Evolutionary conservation across 345 rosid species (phyloP).

Genomic region (Combretum micranthum): DNA sequence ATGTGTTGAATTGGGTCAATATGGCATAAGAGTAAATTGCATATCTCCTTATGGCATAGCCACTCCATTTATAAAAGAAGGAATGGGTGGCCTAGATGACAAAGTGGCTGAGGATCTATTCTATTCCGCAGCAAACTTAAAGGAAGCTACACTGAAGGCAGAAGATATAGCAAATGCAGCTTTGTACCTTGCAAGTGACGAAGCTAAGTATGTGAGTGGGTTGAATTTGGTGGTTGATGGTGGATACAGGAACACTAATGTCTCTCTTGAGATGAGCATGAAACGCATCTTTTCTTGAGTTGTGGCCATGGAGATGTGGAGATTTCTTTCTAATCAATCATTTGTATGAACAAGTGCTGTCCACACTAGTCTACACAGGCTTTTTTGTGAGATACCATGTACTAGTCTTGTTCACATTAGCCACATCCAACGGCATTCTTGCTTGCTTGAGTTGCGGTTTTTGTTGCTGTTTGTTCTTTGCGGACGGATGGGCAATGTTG

Average conservation of each 20-base stretch:
- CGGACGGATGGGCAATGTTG: too few relatives aligned
- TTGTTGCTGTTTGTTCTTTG: too few relatives aligned
- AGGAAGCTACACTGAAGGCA: neutral
- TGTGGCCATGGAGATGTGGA: too few relatives aligned
- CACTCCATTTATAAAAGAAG: neutral
- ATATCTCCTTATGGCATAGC: constrained; percentile 5
- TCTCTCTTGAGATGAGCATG: neutral
- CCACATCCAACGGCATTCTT: too few relatives aligned
- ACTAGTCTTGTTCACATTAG: too few relatives aligned
- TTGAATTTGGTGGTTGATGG: constrained; percentile 14
- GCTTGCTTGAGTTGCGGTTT: too few relatives aligned
- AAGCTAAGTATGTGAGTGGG: constrained; percentile 16
- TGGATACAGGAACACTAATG: constrained; percentile 4
- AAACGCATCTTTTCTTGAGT: neutral
- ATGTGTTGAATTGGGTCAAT: constrained; percentile 11
- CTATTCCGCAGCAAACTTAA: constrained; percentile 1
- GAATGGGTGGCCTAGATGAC: neutral
- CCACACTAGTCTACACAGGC: too few relatives aligned
- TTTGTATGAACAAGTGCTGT: too few relatives aligned
- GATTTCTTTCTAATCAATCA: too few relatives aligned
- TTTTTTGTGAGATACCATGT: too few relatives aligned
- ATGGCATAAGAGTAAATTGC: constrained; percentile 20
- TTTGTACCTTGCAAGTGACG: constrained; percentile 13
- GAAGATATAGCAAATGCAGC: constrained; percentile 22
- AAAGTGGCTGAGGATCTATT: neutral